phyloP scores from a whole-genome alignment of 768 basidiomycete genomes.

The Pulveroboletus ravenelii region DNA sequence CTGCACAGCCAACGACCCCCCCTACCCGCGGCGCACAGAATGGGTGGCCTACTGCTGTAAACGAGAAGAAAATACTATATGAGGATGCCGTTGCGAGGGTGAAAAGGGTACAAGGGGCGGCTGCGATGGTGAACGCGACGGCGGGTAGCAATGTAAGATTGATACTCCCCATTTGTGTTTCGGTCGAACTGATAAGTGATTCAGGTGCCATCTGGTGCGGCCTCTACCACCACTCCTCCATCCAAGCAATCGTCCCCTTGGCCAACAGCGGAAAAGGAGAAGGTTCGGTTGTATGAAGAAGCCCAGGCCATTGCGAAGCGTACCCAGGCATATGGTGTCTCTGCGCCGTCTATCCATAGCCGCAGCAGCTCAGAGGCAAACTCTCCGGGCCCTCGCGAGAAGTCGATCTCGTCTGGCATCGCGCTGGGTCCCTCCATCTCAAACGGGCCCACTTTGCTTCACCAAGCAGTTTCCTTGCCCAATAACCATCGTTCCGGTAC shows the following conservation, averaged over 20 bases:
- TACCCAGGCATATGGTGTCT: constrained; percentile 43
- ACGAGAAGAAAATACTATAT: constrained; percentile 40
- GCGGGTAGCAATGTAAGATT: constrained; percentile 24
- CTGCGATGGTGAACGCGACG: constrained; percentile 25
- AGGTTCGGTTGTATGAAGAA: constrained; percentile 60
- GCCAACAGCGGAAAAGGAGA: constrained; percentile 74
- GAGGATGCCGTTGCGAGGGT: constrained; percentile 38
- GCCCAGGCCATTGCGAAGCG: constrained; percentile 63
- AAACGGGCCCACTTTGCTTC: constrained; percentile 41
- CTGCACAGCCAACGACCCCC: constrained; percentile 20
- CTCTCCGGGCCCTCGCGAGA: constrained; percentile 14
- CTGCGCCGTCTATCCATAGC: constrained; percentile 21
- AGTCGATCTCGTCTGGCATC: constrained; percentile 8
- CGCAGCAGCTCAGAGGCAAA: constrained; percentile 29
- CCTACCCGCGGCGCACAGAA: constrained; percentile 23
- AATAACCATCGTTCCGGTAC: constrained; percentile 13
- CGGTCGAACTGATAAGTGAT: constrained; percentile 3
- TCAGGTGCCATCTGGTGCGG: constrained; percentile 4
- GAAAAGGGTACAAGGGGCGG: constrained; percentile 35
- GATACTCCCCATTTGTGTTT: not conserved
- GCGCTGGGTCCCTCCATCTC: constrained; percentile 28
- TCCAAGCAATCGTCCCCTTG: constrained; percentile 34
- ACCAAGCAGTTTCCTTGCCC: constrained; percentile 40
- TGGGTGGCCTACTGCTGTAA: constrained; percentile 35
- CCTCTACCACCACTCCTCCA: constrained; percentile 1